Evolutionary conservation across 495 filamentous ascomycete species (phyloP).

Genomic region (Neurospora sp.): DNA sequence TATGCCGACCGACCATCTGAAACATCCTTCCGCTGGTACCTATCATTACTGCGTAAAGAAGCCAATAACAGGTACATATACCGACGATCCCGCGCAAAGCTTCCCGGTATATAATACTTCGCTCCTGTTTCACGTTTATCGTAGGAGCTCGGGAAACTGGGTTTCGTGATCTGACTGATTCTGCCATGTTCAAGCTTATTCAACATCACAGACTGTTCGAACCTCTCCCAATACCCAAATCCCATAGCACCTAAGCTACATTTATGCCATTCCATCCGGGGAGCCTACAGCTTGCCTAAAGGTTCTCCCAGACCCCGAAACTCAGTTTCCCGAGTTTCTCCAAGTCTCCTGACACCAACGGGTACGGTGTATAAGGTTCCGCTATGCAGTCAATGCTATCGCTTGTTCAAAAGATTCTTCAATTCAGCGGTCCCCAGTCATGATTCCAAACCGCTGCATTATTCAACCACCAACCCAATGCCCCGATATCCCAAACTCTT

Average conservation of each 20-base stretch:
- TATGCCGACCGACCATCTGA: not conserved
- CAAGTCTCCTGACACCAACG: not conserved
- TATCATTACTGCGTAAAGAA: not conserved
- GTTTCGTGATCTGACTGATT: not conserved
- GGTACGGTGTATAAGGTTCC: not conserved
- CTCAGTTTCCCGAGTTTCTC: not conserved
- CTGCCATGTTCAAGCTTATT: not conserved
- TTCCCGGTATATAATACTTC: not conserved
- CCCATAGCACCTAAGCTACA: too few species aligned
- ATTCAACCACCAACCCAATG: not conserved
- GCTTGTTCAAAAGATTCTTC: not conserved
- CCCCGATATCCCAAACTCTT: not conserved
- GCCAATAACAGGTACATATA: not conserved
- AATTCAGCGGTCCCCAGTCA: not conserved
- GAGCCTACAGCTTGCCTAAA: too few species aligned
- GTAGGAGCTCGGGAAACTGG: not conserved
- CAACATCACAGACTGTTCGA: too few species aligned
- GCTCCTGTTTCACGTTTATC: not conserved
- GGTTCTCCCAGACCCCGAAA: too few species aligned
- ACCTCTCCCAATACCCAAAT: too few species aligned
- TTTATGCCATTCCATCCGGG: too few species aligned
- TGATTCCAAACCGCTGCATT: not conserved
- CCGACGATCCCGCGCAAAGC: not conserved
- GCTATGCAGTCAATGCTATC: not conserved
- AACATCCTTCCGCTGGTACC: not conserved